Conservation (phyloP, 179 eudicot species). For the Spinacia oleracea region DNA sequence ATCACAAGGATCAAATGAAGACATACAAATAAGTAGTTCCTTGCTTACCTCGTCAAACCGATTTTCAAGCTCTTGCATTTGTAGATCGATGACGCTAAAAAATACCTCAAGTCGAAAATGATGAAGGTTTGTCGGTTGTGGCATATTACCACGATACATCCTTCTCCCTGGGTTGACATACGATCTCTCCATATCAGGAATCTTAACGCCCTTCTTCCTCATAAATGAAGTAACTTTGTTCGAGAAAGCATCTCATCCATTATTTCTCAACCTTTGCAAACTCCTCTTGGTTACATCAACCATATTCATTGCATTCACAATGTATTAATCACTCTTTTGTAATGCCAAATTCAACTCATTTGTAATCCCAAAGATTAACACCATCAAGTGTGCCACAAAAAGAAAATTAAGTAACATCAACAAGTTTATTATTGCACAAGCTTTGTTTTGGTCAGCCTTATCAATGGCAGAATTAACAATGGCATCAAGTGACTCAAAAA, state of each 20-base stretch:
- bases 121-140: neutral
- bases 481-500: neutral
- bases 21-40: neutral
- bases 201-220: no score
- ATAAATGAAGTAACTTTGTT: no score
- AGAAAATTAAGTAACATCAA: neutral
- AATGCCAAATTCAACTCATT: neutral
- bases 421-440: neutral
- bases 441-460: neutral
- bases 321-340: neutral
- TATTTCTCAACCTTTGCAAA: neutral
- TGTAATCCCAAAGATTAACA: neutral
- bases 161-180: neutral
- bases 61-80: neutral
- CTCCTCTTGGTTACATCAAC: neutral
- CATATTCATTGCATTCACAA: neutral
- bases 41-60: neutral
- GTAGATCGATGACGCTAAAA: neutral
- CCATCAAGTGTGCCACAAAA: neutral
- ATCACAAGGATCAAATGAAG: no score
- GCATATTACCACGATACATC: neutral
- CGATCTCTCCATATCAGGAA: no score
- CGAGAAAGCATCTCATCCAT: neutral
- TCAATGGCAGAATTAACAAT: neutral
- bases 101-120: no score